A percentile compares a stretch with the other conserved stretches of the same genome.
Evolutionary conservation across 495 filamentous ascomycete species (phyloP).

Genomic region (Apiosordaria backusii): DNA sequence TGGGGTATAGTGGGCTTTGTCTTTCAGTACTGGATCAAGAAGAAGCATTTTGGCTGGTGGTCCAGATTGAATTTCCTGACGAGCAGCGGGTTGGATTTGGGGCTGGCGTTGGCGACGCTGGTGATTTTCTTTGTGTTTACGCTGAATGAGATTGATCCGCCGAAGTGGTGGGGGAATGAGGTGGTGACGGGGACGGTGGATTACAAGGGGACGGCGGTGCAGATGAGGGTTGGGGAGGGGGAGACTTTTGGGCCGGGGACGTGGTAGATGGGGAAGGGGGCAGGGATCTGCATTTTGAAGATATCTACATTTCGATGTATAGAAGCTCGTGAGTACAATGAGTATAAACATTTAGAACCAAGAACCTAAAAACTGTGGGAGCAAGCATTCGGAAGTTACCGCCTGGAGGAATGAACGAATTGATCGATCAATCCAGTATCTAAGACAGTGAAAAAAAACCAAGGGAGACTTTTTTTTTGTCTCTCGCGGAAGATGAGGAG

Average conservation of each 20-base stretch:
- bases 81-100: constrained; percentile 58
- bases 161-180: constrained; percentile 55
- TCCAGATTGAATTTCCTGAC: constrained; percentile 61
- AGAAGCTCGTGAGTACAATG: too few species aligned
- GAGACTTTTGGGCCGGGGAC: constrained; percentile 61
- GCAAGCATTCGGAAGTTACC: too few species aligned
- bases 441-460: too few species aligned
- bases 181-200: constrained; percentile 51
- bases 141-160: constrained; percentile 45
- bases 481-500: too few species aligned
- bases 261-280: constrained; percentile 3
- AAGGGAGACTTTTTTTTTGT: too few species aligned
- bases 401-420: too few species aligned
- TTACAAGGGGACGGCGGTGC: constrained; percentile 49
- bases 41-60: constrained; percentile 63
- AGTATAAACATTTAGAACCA: too few species aligned
- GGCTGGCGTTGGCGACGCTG: constrained; percentile 59
- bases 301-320: too few species aligned
- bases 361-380: too few species aligned
- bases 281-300: too few species aligned
- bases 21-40: constrained; percentile 60
- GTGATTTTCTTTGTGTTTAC: constrained; percentile 60
- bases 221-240: constrained; percentile 45
- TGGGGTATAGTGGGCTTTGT: constrained; percentile 65
- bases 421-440: too few species aligned